Evolutionary conservation across 1,139 yeast genomes (phyloP), one percentile per base, ranked within the genome.

Genomic region (Debaryomycetaceae sp.): DNA sequence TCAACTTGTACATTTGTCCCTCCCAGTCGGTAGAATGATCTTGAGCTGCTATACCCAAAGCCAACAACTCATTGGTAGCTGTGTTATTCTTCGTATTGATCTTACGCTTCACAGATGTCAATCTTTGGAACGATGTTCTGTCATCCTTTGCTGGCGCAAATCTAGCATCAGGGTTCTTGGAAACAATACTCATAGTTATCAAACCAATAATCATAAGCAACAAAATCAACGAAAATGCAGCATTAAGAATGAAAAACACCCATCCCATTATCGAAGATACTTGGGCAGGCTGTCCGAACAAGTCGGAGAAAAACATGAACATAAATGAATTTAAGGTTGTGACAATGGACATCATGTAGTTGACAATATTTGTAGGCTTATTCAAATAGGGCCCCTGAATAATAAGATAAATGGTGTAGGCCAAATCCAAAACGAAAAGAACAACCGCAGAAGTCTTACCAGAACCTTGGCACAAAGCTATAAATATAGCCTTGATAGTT

Each of bases 121-220:
- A 75, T 60, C 80, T 77, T 62, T 84, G 90, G 80, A 87, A 87
- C 2, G 93, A 84, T 14, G 87, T 80, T 75, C 95, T 79, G 59
- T 87, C 95, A 68, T 87, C 95, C 54, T 73, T 83, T 6, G 91
- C 91, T 14, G 93, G 93, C 40, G 85, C 86, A 62, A 86, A 87
- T 62, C 88, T 80, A 8, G 88, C 82, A 66, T 87, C 95, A 29
- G 95, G 95, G 59, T 86, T 87, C 69, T 84, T 85, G 17, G 88
- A 80, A 48, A 81, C 64, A 1, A 84, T 51, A 31, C 87, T 80
- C 57, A 81, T 66, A 9, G 65, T 62, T 44, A 82, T 76, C 53
- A 83, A 80, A 0, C 78, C 78, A 49, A 86, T 70, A 52, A 84
- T 81, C 68, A 83, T 62, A 40, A 85, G 52, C 59, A 87, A 72